These are phyloP conservation scores for Hibiscus trionum DNA, from an alignment of 345 rosid species.

Conservation along the genomic window DNA sequence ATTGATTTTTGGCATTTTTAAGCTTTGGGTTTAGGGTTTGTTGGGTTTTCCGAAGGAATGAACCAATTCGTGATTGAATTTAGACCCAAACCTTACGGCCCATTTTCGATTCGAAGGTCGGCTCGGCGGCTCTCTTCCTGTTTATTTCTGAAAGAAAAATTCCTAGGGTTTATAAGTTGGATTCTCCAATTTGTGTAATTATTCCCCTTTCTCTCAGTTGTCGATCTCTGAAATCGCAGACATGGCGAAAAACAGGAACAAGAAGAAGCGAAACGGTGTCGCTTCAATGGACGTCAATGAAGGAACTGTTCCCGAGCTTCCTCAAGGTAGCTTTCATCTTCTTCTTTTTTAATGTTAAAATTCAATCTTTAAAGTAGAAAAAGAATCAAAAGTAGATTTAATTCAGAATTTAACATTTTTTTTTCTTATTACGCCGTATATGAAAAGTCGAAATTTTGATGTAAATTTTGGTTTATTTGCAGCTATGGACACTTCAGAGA, in stretches of 20 bases:
- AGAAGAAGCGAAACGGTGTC: slow-evolving; percentile 43
- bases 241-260: slow-evolving; percentile 73
- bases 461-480: slow-evolving; percentile 4
- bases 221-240: not conserved
- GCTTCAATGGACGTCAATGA: slow-evolving; percentile 55
- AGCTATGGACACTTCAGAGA: slow-evolving; percentile 78
- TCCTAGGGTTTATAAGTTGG: no score
- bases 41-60: not conserved
- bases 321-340: slow-evolving; percentile 31
- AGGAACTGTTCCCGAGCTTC: slow-evolving; percentile 20
- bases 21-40: not conserved
- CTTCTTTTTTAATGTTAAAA: not conserved
- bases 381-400: not conserved
- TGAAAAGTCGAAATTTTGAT: not conserved
- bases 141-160: no score
- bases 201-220: not conserved
- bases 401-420: not conserved
- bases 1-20: not conserved
- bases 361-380: not conserved
- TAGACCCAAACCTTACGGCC: not conserved
- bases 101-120: not conserved
- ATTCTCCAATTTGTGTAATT: no score
- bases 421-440: not conserved
- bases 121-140: no score
- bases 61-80: not conserved